A percentile compares a stretch with the other conserved stretches of the same genome.
Conservation (phyloP, 148 eudicot species). For the Mesembryanthemum crystallinum region DNA sequence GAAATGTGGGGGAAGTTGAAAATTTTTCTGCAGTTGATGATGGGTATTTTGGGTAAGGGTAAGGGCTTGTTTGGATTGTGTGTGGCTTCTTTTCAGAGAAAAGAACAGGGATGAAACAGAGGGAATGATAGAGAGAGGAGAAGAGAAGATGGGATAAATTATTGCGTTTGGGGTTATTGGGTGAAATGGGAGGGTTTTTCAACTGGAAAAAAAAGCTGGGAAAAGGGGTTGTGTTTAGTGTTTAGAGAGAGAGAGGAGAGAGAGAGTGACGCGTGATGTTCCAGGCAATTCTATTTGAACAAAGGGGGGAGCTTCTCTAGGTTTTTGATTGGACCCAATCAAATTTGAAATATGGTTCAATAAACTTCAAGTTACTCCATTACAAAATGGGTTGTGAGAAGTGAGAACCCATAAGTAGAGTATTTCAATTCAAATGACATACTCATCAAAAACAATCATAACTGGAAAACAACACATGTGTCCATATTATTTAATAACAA, state of each 20-base stretch:
- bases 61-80: neutral
- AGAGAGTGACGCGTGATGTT: conserved; percentile 16
- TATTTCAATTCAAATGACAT: too few species aligned
- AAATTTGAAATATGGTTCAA: conserved; percentile 12
- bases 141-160: conserved; percentile 1
- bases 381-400: too few species aligned
- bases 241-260: neutral
- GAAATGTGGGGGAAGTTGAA: neutral
- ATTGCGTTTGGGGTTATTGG: neutral
- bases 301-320: conserved; percentile 23
- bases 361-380: too few species aligned
- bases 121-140: conserved; percentile 4
- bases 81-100: neutral
- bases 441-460: too few species aligned
- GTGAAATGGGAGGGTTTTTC: conserved; percentile 1
- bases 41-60: neutral
- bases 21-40: neutral
- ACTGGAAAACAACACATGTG: too few species aligned
- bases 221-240: neutral
- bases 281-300: conserved; percentile 22
- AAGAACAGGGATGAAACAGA: conserved; percentile 22
- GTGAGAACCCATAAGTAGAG: too few species aligned
- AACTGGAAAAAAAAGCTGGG: conserved; percentile 32
- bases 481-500: too few species aligned
- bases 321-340: conserved; percentile 14